Conservation (phyloP, 1,284 basidiomycete species). For the Dichomitus squalens region DNA sequence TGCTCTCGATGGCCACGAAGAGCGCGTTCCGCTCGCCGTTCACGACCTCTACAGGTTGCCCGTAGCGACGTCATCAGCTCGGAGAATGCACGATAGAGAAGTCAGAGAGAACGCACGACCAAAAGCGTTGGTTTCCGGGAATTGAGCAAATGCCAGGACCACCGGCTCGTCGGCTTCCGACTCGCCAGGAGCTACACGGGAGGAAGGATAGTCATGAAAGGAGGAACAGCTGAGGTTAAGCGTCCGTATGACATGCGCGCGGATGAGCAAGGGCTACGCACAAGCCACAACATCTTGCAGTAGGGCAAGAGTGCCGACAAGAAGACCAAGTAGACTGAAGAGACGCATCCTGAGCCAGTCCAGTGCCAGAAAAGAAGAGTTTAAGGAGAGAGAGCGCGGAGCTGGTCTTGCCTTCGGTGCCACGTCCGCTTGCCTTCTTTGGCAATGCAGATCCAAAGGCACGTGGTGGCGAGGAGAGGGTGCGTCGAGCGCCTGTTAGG, state of each 20-base stretch:
- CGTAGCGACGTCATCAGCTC: too few species aligned
- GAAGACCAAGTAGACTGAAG: slow-evolving; percentile 29
- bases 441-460: slow-evolving; percentile 3
- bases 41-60: slow-evolving; percentile 62
- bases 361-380: slow-evolving; percentile 18
- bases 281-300: slow-evolving; percentile 27
- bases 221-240: not conserved
- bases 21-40: slow-evolving; percentile 86
- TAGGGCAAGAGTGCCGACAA: slow-evolving; percentile 28
- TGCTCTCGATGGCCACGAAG: slow-evolving; percentile 72
- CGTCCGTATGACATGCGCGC: not conserved
- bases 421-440: slow-evolving; percentile 22
- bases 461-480: slow-evolving; percentile 14
- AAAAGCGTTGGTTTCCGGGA: slow-evolving; percentile 79
- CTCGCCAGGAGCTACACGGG: slow-evolving; percentile 25
- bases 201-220: too few species aligned
- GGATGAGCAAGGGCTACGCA: slow-evolving; percentile 15
- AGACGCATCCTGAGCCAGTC: slow-evolving; percentile 32
- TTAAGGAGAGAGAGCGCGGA: slow-evolving; percentile 15
- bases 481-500: slow-evolving; percentile 12
- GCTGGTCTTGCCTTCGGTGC: slow-evolving; percentile 14
- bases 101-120: slow-evolving; percentile 63
- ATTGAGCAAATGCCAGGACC: slow-evolving; percentile 65
- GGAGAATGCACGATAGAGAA: not conserved
- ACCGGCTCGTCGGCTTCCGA: slow-evolving; percentile 43